Percentiles rank a stretch among this genome's conserved stretches.
phyloP scores from a whole-genome alignment of 1,284 basidiomycete genomes.

The Trametes hirsuta region DNA sequence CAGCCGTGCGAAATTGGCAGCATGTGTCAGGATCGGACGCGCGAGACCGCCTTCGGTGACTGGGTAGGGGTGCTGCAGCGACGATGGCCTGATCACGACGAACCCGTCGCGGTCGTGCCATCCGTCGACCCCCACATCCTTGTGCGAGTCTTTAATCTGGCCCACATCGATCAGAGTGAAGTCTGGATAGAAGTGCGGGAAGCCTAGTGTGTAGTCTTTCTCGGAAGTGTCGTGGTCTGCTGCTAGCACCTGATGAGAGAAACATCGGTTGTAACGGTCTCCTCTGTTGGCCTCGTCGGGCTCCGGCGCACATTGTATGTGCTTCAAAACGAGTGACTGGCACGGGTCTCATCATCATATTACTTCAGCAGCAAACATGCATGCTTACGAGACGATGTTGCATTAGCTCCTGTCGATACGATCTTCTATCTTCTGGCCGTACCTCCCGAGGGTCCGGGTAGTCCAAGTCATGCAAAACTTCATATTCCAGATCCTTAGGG shows the following conservation, averaged over 20 bases:
- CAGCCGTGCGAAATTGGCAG: conserved; percentile 30
- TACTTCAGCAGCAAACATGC: not conserved
- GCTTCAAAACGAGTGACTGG: not conserved
- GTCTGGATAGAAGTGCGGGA: conserved; percentile 1
- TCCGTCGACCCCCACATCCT: too few relatives aligned
- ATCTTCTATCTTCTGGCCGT: too few relatives aligned
- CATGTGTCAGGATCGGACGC: conserved; percentile 5
- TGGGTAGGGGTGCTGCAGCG: not conserved
- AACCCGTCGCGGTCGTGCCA: not conserved
- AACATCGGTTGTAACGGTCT: not conserved
- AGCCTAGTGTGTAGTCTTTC: conserved; percentile 1
- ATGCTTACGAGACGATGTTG: not conserved
- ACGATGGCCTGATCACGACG: not conserved
- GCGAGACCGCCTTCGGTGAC: not conserved
- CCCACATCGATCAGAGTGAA: not conserved
- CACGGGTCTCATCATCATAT: too few relatives aligned
- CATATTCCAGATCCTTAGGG: too few relatives aligned
- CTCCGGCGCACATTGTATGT: not conserved
- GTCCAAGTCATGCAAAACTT: too few relatives aligned
- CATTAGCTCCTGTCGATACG: not conserved
- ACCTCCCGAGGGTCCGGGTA: too few relatives aligned
- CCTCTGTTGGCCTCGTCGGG: not conserved
- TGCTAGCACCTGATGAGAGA: not conserved
- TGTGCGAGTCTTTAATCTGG: not conserved
- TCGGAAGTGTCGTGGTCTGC: not conserved